A percentile compares a stretch with the other conserved stretches of the same genome.
Evolutionary conservation across 352 stramenopile genomes (phyloP).

Genomic region (Lagenidium sp.): DNA sequence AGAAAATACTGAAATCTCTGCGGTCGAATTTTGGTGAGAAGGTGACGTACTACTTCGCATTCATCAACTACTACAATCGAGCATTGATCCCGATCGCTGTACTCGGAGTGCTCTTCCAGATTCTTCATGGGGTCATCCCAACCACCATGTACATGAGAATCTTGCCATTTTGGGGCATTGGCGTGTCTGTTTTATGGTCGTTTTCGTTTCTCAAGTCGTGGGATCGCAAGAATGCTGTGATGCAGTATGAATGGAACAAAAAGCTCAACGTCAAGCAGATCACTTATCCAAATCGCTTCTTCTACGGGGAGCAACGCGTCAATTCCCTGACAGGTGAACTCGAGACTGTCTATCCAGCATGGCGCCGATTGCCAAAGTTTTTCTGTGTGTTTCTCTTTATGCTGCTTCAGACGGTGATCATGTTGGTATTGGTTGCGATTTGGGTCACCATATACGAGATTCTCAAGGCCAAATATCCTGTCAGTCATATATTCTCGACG

Average conservation of each 20-base stretch:
- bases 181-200: constrained; percentile 71
- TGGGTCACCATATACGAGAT: constrained; percentile 88
- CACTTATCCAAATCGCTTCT: constrained; percentile 78
- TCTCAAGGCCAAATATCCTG: constrained; percentile 73
- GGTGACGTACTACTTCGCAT: constrained; percentile 84
- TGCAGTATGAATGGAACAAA: constrained; percentile 77
- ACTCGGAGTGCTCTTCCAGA: constrained; percentile 45
- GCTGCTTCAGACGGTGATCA: constrained; percentile 75
- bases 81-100: constrained; percentile 65
- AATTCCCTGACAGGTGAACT: constrained; percentile 70
- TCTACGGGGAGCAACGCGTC: constrained; percentile 49
- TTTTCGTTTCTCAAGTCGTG: constrained; percentile 81
- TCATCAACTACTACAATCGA: constrained; percentile 79
- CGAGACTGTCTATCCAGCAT: constrained; percentile 58
- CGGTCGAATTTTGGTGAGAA: constrained; percentile 82
- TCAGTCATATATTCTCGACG: constrained; percentile 68
- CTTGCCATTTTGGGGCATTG: constrained; percentile 72
- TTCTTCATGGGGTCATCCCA: constrained; percentile 37
- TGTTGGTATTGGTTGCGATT: constrained; percentile 76
- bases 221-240: constrained; percentile 66
- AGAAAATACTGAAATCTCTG: constrained; percentile 54
- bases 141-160: constrained; percentile 73
- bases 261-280: constrained; percentile 80
- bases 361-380: constrained; percentile 64
- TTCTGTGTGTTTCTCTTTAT: constrained; percentile 76